Base-by-base conservation (phyloP, 345 rosid species). In the Capsella bursapastoris region DNA sequence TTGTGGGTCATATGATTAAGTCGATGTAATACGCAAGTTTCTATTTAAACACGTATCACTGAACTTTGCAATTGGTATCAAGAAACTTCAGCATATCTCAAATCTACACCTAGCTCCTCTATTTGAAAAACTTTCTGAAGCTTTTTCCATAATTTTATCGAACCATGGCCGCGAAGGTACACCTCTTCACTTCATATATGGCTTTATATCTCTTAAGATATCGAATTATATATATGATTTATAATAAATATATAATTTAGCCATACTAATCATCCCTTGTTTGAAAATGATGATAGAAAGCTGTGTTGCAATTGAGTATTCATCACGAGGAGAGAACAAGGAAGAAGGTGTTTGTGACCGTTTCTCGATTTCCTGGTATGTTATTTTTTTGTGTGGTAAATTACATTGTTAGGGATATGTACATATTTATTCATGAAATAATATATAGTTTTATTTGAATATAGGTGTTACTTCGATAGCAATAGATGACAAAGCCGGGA, bases 401-500 rank as follows among this genome's bases (percentile, higher is more conserved):
- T 22, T 22, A 22, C 25, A 22, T 55, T 13, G 5, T 38, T 40
- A 38, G 4, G 6, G 6, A 45, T 13, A 34, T 34, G 37, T 34
- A 32, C 48, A 58, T 31, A 10, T 27, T 11, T 53, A 28, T 53
- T 53, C 3, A 27, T 29, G 38, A 22, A 2, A 22, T 22, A 22
- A 22, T 22, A 22, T 22, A 22, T 29, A 12, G 3, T 55, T 28
- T 53, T 0, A 14, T 8, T 28, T n/a, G 51, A 8, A 3, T 22
- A 15, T 40, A 77, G 81, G 92, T 60, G 86, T 90, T 38, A 80
- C 74, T 7, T 85, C 89, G 2, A 53, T 90, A 18, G 13, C 82
- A 48, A 18, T 85, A 70, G 92, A 90, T 59, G 72, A 77, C 79
- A 86, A 88, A 79, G 83, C 87, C 15, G 80, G 82, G 73, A 86